These are phyloP conservation scores for Leishmania mexicana DNA, from an alignment of 208 protist species.

Conservation along the genomic window DNA sequence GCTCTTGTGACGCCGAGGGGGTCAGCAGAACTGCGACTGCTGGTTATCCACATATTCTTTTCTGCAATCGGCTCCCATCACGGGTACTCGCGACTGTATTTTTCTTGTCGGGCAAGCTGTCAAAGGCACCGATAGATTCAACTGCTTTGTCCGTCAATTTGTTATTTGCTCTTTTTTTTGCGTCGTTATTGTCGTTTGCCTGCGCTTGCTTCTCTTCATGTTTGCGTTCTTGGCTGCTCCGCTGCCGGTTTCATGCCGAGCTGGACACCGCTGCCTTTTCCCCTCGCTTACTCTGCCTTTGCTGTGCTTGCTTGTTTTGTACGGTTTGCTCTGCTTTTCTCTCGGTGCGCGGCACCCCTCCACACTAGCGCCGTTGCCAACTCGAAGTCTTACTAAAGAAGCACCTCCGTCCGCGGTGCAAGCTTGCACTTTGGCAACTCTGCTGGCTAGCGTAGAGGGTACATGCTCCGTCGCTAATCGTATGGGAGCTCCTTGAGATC, in stretches of 20 bases:
- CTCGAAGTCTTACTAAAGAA: neutral
- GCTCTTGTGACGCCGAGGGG: neutral
- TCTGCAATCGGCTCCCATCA: neutral
- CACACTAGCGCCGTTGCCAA: neutral
- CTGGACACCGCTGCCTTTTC: neutral
- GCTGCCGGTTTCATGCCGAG: neutral
- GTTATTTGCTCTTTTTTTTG: too few relatives aligned
- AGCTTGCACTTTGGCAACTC: neutral
- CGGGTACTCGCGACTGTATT: neutral
- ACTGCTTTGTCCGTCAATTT: neutral
- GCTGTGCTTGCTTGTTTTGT: neutral
- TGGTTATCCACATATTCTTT: neutral
- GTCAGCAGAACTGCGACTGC: neutral
- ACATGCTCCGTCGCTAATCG: neutral
- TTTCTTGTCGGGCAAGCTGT: neutral
- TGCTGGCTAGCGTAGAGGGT: neutral
- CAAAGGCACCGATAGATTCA: too few relatives aligned
- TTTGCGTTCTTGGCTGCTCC: neutral
- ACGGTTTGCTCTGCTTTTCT: conserved; percentile 3
- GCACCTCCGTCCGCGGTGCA: neutral
- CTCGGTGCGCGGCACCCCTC: neutral
- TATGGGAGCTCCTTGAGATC: neutral
- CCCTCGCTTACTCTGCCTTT: neutral
- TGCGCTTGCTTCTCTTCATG: neutral
- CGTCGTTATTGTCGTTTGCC: neutral